Conservation (phyloP, 768 basidiomycete species). For the Fomitopsis pulvina region DNA sequence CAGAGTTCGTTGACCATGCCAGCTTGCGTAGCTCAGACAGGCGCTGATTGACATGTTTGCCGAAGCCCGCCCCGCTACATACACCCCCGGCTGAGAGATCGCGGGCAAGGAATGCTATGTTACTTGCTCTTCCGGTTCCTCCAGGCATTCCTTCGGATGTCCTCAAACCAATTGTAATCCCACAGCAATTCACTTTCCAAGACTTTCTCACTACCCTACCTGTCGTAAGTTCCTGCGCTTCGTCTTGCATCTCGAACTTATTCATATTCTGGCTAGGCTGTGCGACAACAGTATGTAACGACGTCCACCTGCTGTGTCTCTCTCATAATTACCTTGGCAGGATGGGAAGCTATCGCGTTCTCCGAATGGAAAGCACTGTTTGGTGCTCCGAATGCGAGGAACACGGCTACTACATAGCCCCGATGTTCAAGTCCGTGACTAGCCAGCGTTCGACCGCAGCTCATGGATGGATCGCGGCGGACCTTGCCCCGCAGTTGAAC, state of each 20-base stretch:
- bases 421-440: conserved; percentile 71
- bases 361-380: conserved; percentile 59
- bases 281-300: conserved; percentile 48
- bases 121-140: conserved; percentile 61
- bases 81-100: conserved; percentile 33
- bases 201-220: conserved; percentile 59
- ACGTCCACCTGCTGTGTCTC: not conserved
- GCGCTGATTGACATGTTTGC: not conserved
- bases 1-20: not conserved
- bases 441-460: conserved; percentile 73
- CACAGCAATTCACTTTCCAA: conserved; percentile 54
- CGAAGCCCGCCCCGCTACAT: not conserved
- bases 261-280: conserved; percentile 31
- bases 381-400: conserved; percentile 84
- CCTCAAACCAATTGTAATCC: conserved; percentile 63
- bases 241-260: conserved; percentile 1
- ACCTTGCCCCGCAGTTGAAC: conserved; percentile 51
- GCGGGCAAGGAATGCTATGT: conserved; percentile 45
- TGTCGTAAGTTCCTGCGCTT: conserved; percentile 36
- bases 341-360: conserved; percentile 57
- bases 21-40: too few relatives aligned
- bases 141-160: conserved; percentile 55
- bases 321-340: conserved; percentile 26
- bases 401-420: conserved; percentile 71
- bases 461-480: conserved; percentile 65